Conservation (phyloP, 1,139 yeast species). For the Geotrichum europaeum region DNA sequence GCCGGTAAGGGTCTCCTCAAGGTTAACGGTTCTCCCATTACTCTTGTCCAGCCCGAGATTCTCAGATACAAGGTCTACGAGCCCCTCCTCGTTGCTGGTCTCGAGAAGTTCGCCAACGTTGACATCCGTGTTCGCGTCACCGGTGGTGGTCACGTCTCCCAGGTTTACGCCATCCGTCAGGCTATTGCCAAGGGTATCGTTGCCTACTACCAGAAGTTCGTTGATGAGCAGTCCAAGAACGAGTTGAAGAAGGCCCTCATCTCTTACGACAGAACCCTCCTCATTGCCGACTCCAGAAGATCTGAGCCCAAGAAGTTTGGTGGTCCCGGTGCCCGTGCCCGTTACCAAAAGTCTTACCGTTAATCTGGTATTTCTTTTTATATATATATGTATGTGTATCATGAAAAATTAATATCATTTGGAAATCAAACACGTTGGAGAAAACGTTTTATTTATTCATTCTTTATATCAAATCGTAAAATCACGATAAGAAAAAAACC, state of each 20-base stretch:
- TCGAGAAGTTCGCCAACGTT: conserved; percentile 96
- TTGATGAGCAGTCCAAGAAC: conserved; percentile 98
- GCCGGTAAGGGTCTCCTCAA: conserved; percentile 99
- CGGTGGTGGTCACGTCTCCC: conserved; percentile 99
- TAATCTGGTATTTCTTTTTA: conserved; percentile 39
- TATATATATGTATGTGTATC: background rate
- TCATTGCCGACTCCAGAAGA: conserved; percentile 99
- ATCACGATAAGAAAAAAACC: no score
- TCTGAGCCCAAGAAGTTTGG: conserved; percentile 99
- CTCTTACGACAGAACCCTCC: conserved; percentile 97
- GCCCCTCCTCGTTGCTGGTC: conserved; percentile 96
- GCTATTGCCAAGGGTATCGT: conserved; percentile 99
- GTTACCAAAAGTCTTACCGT: conserved; percentile 99
- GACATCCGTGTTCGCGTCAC: conserved; percentile 98
- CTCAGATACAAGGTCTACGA: conserved; percentile 99
- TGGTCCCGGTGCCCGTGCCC: conserved; percentile 99
- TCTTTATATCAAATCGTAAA: no score
- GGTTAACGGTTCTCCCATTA: conserved; percentile 99
- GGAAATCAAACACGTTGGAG: background rate
- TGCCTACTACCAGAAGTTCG: conserved; percentile 99
- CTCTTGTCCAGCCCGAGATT: conserved; percentile 98
- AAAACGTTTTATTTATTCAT: background rate
- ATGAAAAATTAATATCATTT: background rate
- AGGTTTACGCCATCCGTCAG: conserved; percentile 99
- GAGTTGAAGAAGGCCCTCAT: conserved; percentile 98